Evolutionary conservation across 768 basidiomycete genomes (phyloP), one percentile per base, ranked within the genome.

Genomic region (Hypholoma sublateritium): DNA sequence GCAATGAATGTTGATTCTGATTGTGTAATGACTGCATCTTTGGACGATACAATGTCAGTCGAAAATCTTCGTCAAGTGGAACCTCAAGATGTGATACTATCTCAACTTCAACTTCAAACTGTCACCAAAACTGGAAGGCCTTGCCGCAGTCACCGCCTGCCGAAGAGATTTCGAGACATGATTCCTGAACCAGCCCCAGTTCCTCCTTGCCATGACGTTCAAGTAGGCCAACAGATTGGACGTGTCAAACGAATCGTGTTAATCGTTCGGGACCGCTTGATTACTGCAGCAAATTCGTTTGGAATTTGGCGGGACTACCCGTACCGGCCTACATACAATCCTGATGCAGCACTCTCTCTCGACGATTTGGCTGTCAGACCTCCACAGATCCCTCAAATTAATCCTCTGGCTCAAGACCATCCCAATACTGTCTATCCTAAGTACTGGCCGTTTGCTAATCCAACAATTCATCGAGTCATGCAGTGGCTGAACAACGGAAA

Each of bases 281-380:
- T 52, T 12, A 67, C 68, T 11, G 24, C 45, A 14, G 32, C 55
- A n/a, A 66, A 71, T 51, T 13, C 45, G 8, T 69, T 69, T 64
- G 63, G 68, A 4, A 46, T 70, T 2, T 62, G 50, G 32, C 21
- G 70, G 3, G 59, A 64, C 13, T 72, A 70, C 50, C 61, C 55
- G 3, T 53, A 55, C 21, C 59, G 64, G 4, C 71, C 68, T 3
- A 64, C 65, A 11, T 55, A 45, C 45, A 70, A 72, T 50, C 70
- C 70, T 3, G 66, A 72, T 52, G 28, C 39, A 3, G 58, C 37
- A 14, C 51, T 66, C 17, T 25, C 44, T n/a, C 42, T 60, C 6
- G 46, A 58, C 24, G 60, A 63, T 44, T 43, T 65, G 28, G 53
- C 55, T 19, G 49, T 6, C 42, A 57, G 2, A 52, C 14, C 5